A percentile compares a stretch with the other conserved stretches of the same genome.
Evolutionary conservation across 805 yeast genomes (phyloP).

Genomic region (Peterozyma xylosa): DNA sequence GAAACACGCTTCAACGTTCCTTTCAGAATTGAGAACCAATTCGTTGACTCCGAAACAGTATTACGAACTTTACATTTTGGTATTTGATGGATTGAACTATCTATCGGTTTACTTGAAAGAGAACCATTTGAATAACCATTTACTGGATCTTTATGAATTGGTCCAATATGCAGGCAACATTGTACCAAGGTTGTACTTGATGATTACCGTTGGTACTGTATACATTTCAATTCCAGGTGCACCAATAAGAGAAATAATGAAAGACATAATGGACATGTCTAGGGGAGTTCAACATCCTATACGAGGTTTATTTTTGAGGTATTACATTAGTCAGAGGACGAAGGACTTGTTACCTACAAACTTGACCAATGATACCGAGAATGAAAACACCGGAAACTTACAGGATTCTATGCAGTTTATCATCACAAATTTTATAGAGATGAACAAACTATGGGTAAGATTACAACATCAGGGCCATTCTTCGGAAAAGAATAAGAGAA

Average conservation of each 20-base stretch:
- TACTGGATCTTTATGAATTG: slow-evolving; percentile 87
- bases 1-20: slow-evolving; percentile 76
- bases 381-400: slow-evolving; percentile 26
- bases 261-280: slow-evolving; percentile 97
- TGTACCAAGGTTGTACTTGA: slow-evolving; percentile 83
- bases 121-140: slow-evolving; percentile 60
- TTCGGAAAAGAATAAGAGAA: slow-evolving; percentile 67
- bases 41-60: slow-evolving; percentile 81
- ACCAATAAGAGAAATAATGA: slow-evolving; percentile 79
- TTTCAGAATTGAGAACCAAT: slow-evolving; percentile 75
- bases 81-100: slow-evolving; percentile 72
- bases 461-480: slow-evolving; percentile 94
- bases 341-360: slow-evolving; percentile 50
- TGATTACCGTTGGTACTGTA: slow-evolving; percentile 93
- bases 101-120: slow-evolving; percentile 60
- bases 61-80: slow-evolving; percentile 81
- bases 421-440: slow-evolving; percentile 84
- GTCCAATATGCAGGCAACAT: slow-evolving; percentile 95
- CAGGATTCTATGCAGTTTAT: slow-evolving; percentile 72
- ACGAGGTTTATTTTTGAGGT: slow-evolving; percentile 83
- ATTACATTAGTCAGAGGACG: slow-evolving; percentile 80
- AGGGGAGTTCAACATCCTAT: slow-evolving; percentile 95
- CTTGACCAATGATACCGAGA: slow-evolving; percentile 10
- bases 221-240: slow-evolving; percentile 74
- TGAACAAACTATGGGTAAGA: slow-evolving; percentile 97